Evolutionary conservation across 495 filamentous ascomycete genomes (phyloP).

Genomic region (Aspergillus bertholletiae): DNA sequence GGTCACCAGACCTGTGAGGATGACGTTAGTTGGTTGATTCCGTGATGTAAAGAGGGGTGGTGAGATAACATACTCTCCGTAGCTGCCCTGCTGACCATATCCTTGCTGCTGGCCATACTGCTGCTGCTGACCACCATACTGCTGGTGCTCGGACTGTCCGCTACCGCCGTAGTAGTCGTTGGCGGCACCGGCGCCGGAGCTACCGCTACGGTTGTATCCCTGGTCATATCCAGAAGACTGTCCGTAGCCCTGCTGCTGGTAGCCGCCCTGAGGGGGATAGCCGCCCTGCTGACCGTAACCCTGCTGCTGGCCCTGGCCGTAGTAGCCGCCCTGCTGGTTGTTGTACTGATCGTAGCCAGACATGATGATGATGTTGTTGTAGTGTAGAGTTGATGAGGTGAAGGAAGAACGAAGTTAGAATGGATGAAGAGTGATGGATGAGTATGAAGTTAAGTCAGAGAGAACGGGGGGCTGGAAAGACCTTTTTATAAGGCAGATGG

Average conservation of each 20-base stretch:
- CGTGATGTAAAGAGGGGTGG: not conserved
- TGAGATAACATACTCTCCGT: conserved; percentile 11
- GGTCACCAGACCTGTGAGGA: conserved; percentile 13
- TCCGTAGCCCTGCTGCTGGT: conserved; percentile 30
- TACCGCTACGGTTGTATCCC: conserved; percentile 15
- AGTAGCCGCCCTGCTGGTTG: conserved; percentile 20
- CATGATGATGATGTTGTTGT: conserved; percentile 25
- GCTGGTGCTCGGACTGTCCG: conserved; percentile 25
- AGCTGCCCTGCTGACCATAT: conserved; percentile 8
- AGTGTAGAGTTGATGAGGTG: not conserved
- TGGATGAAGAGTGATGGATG: conserved; percentile 11
- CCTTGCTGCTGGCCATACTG: conserved; percentile 15
- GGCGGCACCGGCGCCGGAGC: conserved; percentile 14
- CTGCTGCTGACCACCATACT: conserved; percentile 27
- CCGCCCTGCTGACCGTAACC: conserved; percentile 18
- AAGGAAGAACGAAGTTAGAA: not conserved
- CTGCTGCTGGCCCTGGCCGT: conserved; percentile 23
- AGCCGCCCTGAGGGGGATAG: conserved; percentile 21
- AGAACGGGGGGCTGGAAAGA: conserved; percentile 9
- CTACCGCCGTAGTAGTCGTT: conserved; percentile 31
- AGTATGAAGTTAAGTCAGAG: conserved; percentile 11
- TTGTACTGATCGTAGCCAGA: conserved; percentile 42
- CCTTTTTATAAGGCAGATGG: conserved; percentile 14
- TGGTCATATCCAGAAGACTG: conserved; percentile 4
- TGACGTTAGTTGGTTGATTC: conserved; percentile 10